Conservation (phyloP, 1,284 basidiomycete species). For the Phellinidium pouzarii region DNA sequence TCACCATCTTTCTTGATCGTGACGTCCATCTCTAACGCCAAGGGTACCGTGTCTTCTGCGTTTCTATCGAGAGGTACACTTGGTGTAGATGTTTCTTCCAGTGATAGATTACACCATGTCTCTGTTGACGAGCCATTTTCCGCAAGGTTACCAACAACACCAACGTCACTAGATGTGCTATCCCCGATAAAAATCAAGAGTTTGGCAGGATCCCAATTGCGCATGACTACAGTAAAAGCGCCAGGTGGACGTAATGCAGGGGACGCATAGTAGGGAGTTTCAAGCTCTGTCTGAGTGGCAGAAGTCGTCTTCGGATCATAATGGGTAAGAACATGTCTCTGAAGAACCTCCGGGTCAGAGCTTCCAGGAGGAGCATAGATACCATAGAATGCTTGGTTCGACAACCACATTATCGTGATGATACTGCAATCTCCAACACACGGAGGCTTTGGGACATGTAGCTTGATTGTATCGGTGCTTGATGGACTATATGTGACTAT, state of each 20-base stretch:
- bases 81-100: conserved; percentile 69
- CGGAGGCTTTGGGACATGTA: conserved; percentile 51
- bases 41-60: conserved; percentile 63
- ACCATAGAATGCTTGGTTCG: conserved; percentile 65
- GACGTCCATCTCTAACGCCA: conserved; percentile 66
- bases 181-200: conserved; percentile 66
- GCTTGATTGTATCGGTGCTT: conserved; percentile 49
- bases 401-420: conserved; percentile 62
- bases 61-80: conserved; percentile 66
- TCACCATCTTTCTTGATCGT: conserved; percentile 38
- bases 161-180: conserved; percentile 69
- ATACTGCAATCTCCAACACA: conserved; percentile 42
- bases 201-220: conserved; percentile 60
- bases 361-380: conserved; percentile 51
- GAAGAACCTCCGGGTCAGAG: conserved; percentile 37
- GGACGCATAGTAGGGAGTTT: conserved; percentile 47
- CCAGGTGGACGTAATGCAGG: conserved; percentile 47
- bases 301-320: conserved; percentile 53
- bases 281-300: conserved; percentile 41
- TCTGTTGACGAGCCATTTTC: conserved; percentile 29
- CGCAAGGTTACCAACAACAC: conserved; percentile 51
- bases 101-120: conserved; percentile 61
- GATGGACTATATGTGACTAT: conserved; percentile 63
- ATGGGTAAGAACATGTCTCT: conserved; percentile 55
- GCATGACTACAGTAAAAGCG: conserved; percentile 48